These are phyloP conservation scores for Hirschioporus abietinus DNA, from an alignment of 768 basidiomycete species.

Conservation along the genomic window DNA sequence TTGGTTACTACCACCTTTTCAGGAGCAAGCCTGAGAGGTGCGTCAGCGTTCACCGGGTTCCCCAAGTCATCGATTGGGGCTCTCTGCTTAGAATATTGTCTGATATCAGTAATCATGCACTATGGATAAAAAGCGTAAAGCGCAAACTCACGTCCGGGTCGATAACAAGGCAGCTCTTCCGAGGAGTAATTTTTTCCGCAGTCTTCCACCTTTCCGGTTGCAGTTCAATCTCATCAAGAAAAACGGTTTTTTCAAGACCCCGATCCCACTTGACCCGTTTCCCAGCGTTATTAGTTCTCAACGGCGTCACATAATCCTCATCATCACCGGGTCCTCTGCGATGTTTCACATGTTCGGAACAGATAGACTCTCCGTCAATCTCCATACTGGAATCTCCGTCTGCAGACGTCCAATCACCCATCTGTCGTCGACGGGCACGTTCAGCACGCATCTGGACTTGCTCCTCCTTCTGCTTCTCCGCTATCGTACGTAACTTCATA, in stretches of 20 bases:
- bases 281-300: constrained; percentile 33
- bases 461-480: constrained; percentile 65
- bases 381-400: constrained; percentile 15
- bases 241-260: constrained; percentile 56
- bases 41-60: constrained; percentile 55
- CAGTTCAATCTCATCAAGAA: constrained; percentile 58
- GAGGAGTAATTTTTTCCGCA: constrained; percentile 15
- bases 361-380: not conserved
- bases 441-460: constrained; percentile 46
- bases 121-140: constrained; percentile 7
- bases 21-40: constrained; percentile 52
- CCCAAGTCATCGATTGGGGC: constrained; percentile 65
- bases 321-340: constrained; percentile 72
- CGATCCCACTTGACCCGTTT: constrained; percentile 77
- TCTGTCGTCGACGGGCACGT: constrained; percentile 52
- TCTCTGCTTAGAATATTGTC: constrained; percentile 32
- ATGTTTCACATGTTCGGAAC: constrained; percentile 32
- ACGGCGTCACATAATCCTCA: constrained; percentile 71
- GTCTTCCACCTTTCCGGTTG: constrained; percentile 33
- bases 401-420: constrained; percentile 26
- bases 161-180: constrained; percentile 64
- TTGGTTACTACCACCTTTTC: constrained; percentile 73
- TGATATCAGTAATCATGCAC: constrained; percentile 9
- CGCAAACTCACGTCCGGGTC: constrained; percentile 54
- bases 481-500: constrained; percentile 64